Base-by-base conservation (phyloP, 768 basidiomycete species). In the Phaeotremella fagi region DNA sequence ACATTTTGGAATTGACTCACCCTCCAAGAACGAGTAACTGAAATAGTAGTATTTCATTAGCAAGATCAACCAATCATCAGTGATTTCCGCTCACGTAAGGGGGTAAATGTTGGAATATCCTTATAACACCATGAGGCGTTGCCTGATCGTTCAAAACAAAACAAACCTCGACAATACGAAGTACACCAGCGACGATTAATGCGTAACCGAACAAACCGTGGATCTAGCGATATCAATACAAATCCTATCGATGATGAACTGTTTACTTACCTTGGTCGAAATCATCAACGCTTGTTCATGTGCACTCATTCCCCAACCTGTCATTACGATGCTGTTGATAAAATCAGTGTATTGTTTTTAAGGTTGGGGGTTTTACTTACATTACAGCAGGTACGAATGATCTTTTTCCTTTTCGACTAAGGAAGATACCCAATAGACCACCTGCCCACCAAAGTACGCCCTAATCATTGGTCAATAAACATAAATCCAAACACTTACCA, bases 231-330 rank as follows among this genome's bases (percentile, higher is more conserved):
- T 12, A 14, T 12, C 45, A 4, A 28, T 23, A 36, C 22, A 9
- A 24, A 20, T n/a, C n/a, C n/a, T n/a, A n/a, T n/a, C n/a, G 36
- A 51, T 31, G 12, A 24, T 35, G 41, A 36, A 36, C 16, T 28
- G 27, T 12, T 25, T 15, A 37, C 63, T 44, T 48, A 88, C 88
- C 77, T 83, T 83, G 1, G 89, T 88, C 0, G 89, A 89, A 33
- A 92, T 78, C 82, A 83, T 85, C 45, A 90, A 78, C 3, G 82
- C 83, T 76, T 97, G 91, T 0, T 82, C 82, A 60, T 95, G 91
- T 38, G 88, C 84, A 0, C 87, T 86, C 87, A 95, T 92, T 18
- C 66, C 90, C 85, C 87, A 94, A 4, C 92, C 92, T 0, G 92
- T 95, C 54, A 95, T 78, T 53, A 90, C 84, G 59, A 92, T 85